A percentile compares a stretch with the other conserved stretches of the same genome.
Evolutionary conservation across 345 rosid genomes (phyloP).

Genomic region (Psidium guajava): DNA sequence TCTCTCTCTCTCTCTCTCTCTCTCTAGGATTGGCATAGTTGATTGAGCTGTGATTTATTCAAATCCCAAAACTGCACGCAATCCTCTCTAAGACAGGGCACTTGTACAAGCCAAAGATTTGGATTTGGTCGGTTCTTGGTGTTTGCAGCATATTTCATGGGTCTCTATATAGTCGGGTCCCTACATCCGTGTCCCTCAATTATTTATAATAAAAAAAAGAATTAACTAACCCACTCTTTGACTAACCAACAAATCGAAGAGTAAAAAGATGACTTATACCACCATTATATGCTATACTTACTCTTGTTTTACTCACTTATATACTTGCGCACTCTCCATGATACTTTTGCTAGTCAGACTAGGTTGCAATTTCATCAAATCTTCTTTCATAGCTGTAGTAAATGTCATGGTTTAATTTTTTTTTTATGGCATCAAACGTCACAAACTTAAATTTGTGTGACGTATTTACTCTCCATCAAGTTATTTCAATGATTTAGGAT

Average conservation of each 20-base stretch:
- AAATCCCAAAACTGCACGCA: neutral
- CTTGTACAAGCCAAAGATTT: neutral
- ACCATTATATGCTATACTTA: neutral
- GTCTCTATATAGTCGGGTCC: neutral
- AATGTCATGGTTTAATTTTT: neutral
- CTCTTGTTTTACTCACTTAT: neutral
- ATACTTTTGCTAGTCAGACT: neutral
- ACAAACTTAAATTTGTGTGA: neutral
- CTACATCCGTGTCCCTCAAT: neutral
- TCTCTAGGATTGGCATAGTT: too few species aligned
- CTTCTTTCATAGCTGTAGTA: neutral
- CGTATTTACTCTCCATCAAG: neutral
- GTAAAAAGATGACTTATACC: neutral
- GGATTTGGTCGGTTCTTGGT: neutral
- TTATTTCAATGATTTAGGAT: neutral
- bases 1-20: neutral
- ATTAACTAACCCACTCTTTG: neutral
- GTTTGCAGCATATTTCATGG: neutral
- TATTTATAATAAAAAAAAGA: neutral
- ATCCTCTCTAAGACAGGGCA: neutral
- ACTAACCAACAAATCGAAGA: neutral
- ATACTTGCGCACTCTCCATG: neutral
- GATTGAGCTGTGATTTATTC: neutral
- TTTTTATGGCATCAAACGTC: neutral
- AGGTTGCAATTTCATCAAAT: neutral